Conservation (phyloP, 352 stramenopile genomes). For the Phytophthora litchii region DNA sequence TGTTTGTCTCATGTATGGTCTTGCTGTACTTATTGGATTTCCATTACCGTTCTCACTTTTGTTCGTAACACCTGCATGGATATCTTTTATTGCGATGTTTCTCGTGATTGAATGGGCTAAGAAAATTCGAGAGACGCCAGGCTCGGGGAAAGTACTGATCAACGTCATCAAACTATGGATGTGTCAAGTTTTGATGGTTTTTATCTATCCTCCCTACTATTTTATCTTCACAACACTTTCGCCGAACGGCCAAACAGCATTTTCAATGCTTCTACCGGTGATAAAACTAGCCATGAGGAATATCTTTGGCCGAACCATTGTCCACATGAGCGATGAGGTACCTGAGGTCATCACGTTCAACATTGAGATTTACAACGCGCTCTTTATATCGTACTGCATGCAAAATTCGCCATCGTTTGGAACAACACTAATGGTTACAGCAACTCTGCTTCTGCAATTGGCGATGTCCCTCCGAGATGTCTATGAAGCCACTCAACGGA, state of each 20-base stretch:
- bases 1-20: conserved; percentile 5
- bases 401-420: conserved; percentile 30
- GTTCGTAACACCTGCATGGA: conserved; percentile 10
- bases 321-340: conserved; percentile 29
- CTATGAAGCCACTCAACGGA: neutral
- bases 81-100: conserved; percentile 15
- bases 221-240: conserved; percentile 28
- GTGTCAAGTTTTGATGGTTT: conserved; percentile 20
- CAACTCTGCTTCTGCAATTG: conserved; percentile 13
- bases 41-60: conserved; percentile 32
- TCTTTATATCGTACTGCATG: conserved; percentile 39
- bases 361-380: conserved; percentile 31
- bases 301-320: conserved; percentile 13
- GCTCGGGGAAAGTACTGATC: conserved; percentile 3
- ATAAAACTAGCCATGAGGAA: conserved; percentile 29
- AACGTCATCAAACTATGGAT: conserved; percentile 25
- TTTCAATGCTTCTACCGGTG: conserved; percentile 25
- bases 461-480: conserved; percentile 24
- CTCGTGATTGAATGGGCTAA: conserved; percentile 19
- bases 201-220: conserved; percentile 33
- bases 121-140: conserved; percentile 16
- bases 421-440: conserved; percentile 20
- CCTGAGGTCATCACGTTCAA: conserved; percentile 32
- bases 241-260: conserved; percentile 1
- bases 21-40: conserved; percentile 15